A percentile compares a stretch with the other conserved stretches of the same genome.
phyloP scores from a whole-genome alignment of 2,329 filamentous ascomycete species.

The Sarocladium strictum region DNA sequence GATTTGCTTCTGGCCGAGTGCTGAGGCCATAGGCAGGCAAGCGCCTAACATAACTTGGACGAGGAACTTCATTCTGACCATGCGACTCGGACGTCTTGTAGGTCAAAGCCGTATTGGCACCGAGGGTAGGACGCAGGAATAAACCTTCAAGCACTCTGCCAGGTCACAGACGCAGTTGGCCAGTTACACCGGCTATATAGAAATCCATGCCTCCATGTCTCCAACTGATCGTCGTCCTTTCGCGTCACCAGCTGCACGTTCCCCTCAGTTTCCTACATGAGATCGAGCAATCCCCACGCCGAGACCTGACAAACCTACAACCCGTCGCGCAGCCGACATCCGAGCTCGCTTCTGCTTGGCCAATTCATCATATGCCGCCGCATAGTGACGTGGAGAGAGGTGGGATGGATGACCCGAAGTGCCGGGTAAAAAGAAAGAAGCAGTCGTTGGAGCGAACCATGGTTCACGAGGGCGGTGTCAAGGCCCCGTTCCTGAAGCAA shows the following conservation, averaged over 20 bases:
- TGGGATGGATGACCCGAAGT: neutral
- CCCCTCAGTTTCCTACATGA: neutral
- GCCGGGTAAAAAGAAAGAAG: neutral
- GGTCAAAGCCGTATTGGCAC: neutral
- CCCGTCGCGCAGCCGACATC: neutral
- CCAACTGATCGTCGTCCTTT: neutral
- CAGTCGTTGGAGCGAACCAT: neutral
- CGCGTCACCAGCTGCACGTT: neutral
- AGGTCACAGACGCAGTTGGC: neutral
- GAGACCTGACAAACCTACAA: neutral
- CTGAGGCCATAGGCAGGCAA: conserved; percentile 1
- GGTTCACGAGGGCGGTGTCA: neutral
- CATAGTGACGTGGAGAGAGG: neutral
- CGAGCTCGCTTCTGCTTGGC: conserved; percentile 1
- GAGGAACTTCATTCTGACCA: neutral
- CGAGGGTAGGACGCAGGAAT: neutral
- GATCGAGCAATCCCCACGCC: neutral
- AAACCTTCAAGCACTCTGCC: neutral
- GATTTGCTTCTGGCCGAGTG: conserved; percentile 11
- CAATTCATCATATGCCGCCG: neutral
- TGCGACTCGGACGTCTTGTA: too few relatives aligned
- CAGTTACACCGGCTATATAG: neutral
- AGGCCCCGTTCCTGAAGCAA: conserved; percentile 6
- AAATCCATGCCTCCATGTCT: neutral
- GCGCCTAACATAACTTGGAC: neutral